phyloP scores from a whole-genome alignment of 1,139 yeast species.

The Saccharomyces pastorianus region DNA sequence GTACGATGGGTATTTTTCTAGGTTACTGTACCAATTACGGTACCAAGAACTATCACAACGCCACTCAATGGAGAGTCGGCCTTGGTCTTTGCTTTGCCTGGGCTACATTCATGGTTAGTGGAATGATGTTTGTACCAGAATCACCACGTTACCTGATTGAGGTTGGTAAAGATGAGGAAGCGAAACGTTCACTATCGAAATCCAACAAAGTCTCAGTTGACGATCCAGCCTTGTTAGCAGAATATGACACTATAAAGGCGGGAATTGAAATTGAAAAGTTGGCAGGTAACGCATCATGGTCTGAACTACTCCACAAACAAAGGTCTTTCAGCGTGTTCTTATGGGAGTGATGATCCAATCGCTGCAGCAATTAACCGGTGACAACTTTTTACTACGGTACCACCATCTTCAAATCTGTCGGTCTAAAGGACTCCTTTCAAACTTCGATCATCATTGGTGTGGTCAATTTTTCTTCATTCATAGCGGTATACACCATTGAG shows the following conservation, averaged over 20 bases:
- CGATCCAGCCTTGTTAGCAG: conserved; percentile 42
- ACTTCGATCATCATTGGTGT: conserved; percentile 66
- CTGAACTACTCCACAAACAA: conserved; percentile 29
- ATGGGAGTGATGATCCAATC: conserved; percentile 57
- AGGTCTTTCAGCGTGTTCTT: conserved; percentile 49
- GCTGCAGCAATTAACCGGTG: conserved; percentile 67
- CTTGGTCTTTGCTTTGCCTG: conserved; percentile 42
- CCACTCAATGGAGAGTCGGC: conserved; percentile 54
- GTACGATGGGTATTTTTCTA: conserved; percentile 50
- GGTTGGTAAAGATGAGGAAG: conserved; percentile 44
- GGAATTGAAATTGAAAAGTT: conserved; percentile 44
- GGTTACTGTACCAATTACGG: conserved; percentile 54
- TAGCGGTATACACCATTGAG: conserved; percentile 56
- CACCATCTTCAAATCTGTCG: conserved; percentile 63
- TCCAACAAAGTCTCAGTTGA: conserved; percentile 39
- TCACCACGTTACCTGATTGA: conserved; percentile 63
- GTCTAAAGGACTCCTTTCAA: conserved; percentile 58
- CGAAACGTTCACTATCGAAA: conserved; percentile 40
- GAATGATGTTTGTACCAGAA: conserved; percentile 63
- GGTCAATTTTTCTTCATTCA: conserved; percentile 67
- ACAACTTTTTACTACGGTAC: conserved; percentile 73
- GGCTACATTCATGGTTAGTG: conserved; percentile 36
- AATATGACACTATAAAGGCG: conserved; percentile 50
- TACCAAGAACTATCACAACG: conserved; percentile 37
- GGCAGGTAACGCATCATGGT: conserved; percentile 32